A percentile compares a stretch with the other conserved stretches of the same genome.
Conservation (phyloP, 805 yeast genomes). For the Blastobotrys americana region DNA sequence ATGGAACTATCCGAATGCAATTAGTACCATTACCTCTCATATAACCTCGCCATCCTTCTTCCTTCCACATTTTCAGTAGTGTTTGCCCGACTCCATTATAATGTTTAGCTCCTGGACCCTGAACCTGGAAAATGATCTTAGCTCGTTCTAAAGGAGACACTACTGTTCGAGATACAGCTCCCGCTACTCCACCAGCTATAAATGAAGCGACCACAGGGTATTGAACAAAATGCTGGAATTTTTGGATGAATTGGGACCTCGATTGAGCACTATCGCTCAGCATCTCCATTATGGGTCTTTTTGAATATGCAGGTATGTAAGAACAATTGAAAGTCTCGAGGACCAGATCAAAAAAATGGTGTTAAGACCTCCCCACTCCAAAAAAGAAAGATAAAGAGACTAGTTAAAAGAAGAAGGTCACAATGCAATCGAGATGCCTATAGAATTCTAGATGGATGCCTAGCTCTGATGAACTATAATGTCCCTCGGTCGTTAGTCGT, state of each 20-base stretch:
- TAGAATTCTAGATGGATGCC: no score
- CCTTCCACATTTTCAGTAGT: constrained; percentile 68
- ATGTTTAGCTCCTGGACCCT: constrained; percentile 45
- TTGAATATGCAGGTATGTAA: not conserved
- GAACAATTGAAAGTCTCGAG: no score
- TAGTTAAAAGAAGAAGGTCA: no score
- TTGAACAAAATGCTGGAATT: constrained; percentile 1
- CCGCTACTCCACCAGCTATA: constrained; percentile 93
- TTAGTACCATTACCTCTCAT: constrained; percentile 88
- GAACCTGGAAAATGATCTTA: constrained; percentile 84
- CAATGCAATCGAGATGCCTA: no score
- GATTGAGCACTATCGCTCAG: not conserved
- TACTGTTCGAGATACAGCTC: constrained; percentile 87
- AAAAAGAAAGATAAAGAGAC: no score
- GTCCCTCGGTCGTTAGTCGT: no score
- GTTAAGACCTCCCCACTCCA: no score
- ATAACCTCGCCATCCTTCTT: constrained; percentile 87
- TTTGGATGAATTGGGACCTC: not conserved
- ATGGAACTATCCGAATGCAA: constrained; percentile 86
- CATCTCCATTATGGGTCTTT: not conserved
- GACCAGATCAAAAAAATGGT: no score
- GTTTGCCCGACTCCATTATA: constrained; percentile 71
- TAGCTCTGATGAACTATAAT: no score
- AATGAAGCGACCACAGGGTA: constrained; percentile 57
- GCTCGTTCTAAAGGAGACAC: constrained; percentile 95